These are phyloP conservation scores for Protomyces inundatus DNA, from an alignment of 1,139 yeast genomes.

Conservation along the genomic window DNA sequence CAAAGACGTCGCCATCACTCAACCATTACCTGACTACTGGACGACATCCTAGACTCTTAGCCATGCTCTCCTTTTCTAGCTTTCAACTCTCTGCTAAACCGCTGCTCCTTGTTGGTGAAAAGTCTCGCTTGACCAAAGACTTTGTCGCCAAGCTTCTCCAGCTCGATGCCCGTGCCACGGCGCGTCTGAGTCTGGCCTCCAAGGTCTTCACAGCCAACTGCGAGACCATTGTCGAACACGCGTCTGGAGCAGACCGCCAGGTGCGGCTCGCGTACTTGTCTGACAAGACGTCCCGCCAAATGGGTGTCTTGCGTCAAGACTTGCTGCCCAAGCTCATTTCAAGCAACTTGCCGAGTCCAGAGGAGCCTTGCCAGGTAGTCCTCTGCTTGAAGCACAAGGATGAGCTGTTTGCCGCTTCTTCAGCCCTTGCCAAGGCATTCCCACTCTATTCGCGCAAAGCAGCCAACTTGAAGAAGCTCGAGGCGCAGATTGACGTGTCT, in stretches of 20 bases:
- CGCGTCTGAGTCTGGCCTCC: constrained; percentile 3
- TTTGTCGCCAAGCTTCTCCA: background rate
- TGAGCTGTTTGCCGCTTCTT: constrained; percentile 10
- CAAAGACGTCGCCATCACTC: background rate
- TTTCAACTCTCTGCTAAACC: constrained; percentile 5
- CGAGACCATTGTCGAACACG: background rate
- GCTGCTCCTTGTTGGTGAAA: constrained; percentile 7
- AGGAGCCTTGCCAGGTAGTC: constrained; percentile 11
- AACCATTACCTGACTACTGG: background rate
- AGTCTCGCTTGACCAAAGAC: constrained; percentile 9
- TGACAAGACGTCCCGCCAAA: constrained; percentile 1
- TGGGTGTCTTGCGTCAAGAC: constrained; percentile 6
- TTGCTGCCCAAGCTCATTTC: background rate
- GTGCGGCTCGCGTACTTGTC: constrained; percentile 6
- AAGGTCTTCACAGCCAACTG: constrained; percentile 8
- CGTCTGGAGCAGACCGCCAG: background rate
- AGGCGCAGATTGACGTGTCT: background rate
- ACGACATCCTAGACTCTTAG: too few species aligned
- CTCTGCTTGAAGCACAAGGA: constrained; percentile 2
- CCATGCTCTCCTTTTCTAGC: background rate
- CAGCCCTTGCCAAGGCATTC: constrained; percentile 15
- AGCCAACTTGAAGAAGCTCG: background rate
- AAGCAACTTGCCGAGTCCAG: background rate
- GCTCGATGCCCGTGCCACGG: background rate
- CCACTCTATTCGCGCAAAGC: constrained; percentile 3